phyloP scores from a whole-genome alignment of 805 yeast genomes.

The Sungouiozyma intestinalis region DNA sequence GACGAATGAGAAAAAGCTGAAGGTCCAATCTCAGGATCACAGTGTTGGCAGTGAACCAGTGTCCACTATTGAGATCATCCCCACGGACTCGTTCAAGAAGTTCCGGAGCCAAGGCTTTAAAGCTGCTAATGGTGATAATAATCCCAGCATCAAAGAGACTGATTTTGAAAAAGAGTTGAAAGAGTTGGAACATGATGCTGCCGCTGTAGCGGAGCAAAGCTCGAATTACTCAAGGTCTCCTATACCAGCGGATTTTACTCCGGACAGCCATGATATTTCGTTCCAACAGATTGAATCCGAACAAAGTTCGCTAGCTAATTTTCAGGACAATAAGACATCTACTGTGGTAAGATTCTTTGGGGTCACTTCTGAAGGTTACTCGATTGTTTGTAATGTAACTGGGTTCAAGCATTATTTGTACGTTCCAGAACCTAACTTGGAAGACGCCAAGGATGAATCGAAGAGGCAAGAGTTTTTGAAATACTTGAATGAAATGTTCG shows the following conservation, averaged over 20 bases:
- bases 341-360: constrained; percentile 82
- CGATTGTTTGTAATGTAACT: constrained; percentile 80
- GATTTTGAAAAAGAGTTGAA: constrained; percentile 24
- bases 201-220: constrained; percentile 14
- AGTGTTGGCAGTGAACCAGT: constrained; percentile 28
- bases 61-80: constrained; percentile 26
- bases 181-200: constrained; percentile 24
- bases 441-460: constrained; percentile 29
- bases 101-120: constrained; percentile 25
- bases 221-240: constrained; percentile 48
- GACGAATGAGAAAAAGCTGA: constrained; percentile 16
- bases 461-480: constrained; percentile 34
- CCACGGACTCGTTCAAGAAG: constrained; percentile 21
- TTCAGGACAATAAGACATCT: constrained; percentile 27
- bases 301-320: constrained; percentile 51
- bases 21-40: constrained; percentile 22
- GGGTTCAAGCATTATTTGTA: constrained; percentile 87
- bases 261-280: constrained; percentile 41
- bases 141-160: constrained; percentile 16
- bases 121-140: constrained; percentile 17
- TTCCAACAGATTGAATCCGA: constrained; percentile 96
- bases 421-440: constrained; percentile 73
- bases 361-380: constrained; percentile 77
- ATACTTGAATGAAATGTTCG: constrained; percentile 37
- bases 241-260: constrained; percentile 39